These are phyloP conservation scores for Wickerhamiella azyma DNA, from an alignment of 805 yeast species.

Conservation along the genomic window DNA sequence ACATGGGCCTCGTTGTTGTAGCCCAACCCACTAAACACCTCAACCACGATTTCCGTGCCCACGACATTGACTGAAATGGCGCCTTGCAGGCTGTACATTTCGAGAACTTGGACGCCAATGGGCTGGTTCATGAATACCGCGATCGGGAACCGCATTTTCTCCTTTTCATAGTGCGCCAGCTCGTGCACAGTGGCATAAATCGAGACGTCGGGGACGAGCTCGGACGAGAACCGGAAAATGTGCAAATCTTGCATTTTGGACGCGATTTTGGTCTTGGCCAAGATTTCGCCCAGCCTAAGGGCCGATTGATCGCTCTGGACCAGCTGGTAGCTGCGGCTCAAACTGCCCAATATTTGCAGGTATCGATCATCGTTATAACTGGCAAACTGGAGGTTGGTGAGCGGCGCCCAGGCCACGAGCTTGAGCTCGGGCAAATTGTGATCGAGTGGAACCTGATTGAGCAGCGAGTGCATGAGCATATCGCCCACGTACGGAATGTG, in stretches of 20 bases:
- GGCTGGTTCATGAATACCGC: slow-evolving; percentile 51
- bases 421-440: slow-evolving; percentile 47
- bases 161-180: slow-evolving; percentile 23
- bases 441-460: slow-evolving; percentile 65
- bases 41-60: slow-evolving; percentile 24
- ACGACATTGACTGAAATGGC: slow-evolving; percentile 36
- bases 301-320: slow-evolving; percentile 21
- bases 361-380: slow-evolving; percentile 13
- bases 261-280: slow-evolving; percentile 57
- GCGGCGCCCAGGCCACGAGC: slow-evolving; percentile 55
- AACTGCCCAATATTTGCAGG: slow-evolving; percentile 11
- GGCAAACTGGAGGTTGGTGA: slow-evolving; percentile 33
- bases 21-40: slow-evolving; percentile 17
- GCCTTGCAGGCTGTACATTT: slow-evolving; percentile 29
- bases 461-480: slow-evolving; percentile 75
- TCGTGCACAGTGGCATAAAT: slow-evolving; percentile 28
- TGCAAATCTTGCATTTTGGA: slow-evolving; percentile 79
- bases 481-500: slow-evolving; percentile 56
- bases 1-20: slow-evolving; percentile 21
- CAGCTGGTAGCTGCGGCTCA: slow-evolving; percentile 17
- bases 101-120: slow-evolving; percentile 29
- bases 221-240: slow-evolving; percentile 41
- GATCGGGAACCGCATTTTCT: slow-evolving; percentile 39
- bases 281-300: slow-evolving; percentile 37
- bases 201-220: slow-evolving; percentile 15